Conservation (phyloP, 208 protist species). For the Trypanosoma theileri region DNA sequence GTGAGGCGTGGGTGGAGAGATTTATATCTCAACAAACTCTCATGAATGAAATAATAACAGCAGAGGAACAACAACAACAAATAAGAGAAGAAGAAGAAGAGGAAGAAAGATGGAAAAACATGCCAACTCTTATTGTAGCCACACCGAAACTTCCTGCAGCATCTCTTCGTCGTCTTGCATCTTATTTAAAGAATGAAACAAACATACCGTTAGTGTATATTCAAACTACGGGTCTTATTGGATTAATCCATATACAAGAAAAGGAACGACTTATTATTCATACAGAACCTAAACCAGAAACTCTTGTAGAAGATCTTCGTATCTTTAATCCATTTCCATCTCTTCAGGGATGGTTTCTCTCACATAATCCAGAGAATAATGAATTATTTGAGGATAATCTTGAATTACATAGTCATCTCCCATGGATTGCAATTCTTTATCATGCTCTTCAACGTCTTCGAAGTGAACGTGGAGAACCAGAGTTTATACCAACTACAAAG, state of each 20-base stretch:
- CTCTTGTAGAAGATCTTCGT: slow-evolving; percentile 85
- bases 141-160: slow-evolving; percentile 22
- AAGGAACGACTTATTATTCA: slow-evolving; percentile 49
- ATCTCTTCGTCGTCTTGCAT: slow-evolving; percentile 13
- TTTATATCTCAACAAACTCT: slow-evolving; percentile 11
- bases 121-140: slow-evolving; percentile 16
- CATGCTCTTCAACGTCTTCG: slow-evolving; percentile 58
- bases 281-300: slow-evolving; percentile 42
- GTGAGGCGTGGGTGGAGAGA: slow-evolving; percentile 39
- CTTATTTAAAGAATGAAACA: background rate
- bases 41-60: no score
- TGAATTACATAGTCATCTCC: slow-evolving; percentile 77
- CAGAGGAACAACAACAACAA: no score
- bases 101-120: background rate
- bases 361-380: slow-evolving; percentile 54
- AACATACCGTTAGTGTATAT: slow-evolving; percentile 80
- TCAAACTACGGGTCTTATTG: slow-evolving; percentile 86
- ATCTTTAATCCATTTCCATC: slow-evolving; percentile 86
- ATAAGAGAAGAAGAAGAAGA: slow-evolving; percentile 6
- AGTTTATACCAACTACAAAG: slow-evolving; percentile 17
- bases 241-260: slow-evolving; percentile 78
- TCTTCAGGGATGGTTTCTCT: slow-evolving; percentile 63
- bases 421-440: slow-evolving; percentile 86
- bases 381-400: slow-evolving; percentile 38
- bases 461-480: background rate